phyloP scores from a whole-genome alignment of 1,284 basidiomycete species.

The Gastroboletus turbinatus region DNA sequence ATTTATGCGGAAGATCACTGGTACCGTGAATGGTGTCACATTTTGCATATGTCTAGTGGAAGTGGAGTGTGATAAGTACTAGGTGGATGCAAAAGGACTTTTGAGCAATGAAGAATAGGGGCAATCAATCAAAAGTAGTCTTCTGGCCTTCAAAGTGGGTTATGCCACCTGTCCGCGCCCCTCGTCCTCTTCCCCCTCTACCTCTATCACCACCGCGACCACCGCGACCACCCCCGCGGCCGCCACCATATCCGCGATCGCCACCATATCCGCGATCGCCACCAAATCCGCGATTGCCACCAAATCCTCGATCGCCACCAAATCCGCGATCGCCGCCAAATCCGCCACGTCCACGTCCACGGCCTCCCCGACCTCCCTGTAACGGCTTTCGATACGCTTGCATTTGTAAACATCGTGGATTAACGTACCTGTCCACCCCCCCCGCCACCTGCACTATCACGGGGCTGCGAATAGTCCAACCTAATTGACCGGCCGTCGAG shows the following conservation, averaged over 20 bases:
- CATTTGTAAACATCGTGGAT: slow-evolving; percentile 27
- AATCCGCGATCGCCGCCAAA: slow-evolving; percentile 28
- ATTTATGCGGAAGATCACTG: background rate
- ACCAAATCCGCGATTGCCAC: slow-evolving; percentile 19
- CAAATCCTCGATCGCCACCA: slow-evolving; percentile 39
- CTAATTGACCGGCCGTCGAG: slow-evolving; percentile 83
- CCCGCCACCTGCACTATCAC: slow-evolving; percentile 61
- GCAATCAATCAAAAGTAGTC: slow-evolving; percentile 58
- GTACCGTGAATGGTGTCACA: background rate
- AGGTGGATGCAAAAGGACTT: background rate
- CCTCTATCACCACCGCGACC: slow-evolving; percentile 42
- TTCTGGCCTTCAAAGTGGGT: slow-evolving; percentile 78
- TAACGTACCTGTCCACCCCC: slow-evolving; percentile 42
- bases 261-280: too few species aligned
- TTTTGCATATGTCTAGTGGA: background rate
- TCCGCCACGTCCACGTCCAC: slow-evolving; percentile 41
- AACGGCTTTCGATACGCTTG: slow-evolving; percentile 10
- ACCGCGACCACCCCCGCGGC: slow-evolving; percentile 36
- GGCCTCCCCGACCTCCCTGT: slow-evolving; percentile 32
- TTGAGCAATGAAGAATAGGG: background rate
- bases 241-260: too few species aligned
- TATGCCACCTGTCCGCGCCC: slow-evolving; percentile 72
- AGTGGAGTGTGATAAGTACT: background rate
- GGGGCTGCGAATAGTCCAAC: slow-evolving; percentile 89
- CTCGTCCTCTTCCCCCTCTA: slow-evolving; percentile 48